Evolutionary conservation across 495 filamentous ascomycete genomes (phyloP).

Genomic region (Amniculicola lignicola): DNA sequence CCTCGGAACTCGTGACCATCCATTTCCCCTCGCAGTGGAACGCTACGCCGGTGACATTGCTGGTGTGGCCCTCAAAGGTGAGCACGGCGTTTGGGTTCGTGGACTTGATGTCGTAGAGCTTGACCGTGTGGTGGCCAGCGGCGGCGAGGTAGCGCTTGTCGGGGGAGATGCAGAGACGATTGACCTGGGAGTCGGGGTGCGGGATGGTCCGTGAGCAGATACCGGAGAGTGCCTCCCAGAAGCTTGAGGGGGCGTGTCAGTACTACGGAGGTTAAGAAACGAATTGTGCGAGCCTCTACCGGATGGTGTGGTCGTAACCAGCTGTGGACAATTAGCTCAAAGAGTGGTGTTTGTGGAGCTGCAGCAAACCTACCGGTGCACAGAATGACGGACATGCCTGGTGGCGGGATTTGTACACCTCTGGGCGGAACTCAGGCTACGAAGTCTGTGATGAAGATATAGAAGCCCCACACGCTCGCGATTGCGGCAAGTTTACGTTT

Average conservation of each 20-base stretch:
- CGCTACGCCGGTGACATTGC: constrained; percentile 91
- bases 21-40: constrained; percentile 99
- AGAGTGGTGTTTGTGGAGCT: constrained; percentile 24
- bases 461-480: too few species aligned
- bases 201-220: constrained; percentile 98
- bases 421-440: too few species aligned
- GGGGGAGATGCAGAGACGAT: constrained; percentile 95
- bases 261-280: background rate
- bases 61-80: constrained; percentile 91
- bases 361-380: constrained; percentile 67
- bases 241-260: constrained; percentile 50
- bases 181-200: constrained; percentile 96
- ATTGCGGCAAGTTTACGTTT: too few species aligned
- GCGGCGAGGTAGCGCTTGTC: constrained; percentile 96
- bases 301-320: constrained; percentile 98
- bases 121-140: constrained; percentile 89
- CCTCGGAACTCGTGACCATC: constrained; percentile 99
- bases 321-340: constrained; percentile 51
- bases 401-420: too few species aligned
- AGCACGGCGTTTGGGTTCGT: constrained; percentile 89
- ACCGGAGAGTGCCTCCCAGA: constrained; percentile 97
- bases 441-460: too few species aligned
- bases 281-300: constrained; percentile 51
- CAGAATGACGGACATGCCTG: constrained; percentile 77
- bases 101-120: constrained; percentile 96